phyloP scores from a whole-genome alignment of 1,284 basidiomycete genomes.

The Pulchroboletus neoregius region DNA sequence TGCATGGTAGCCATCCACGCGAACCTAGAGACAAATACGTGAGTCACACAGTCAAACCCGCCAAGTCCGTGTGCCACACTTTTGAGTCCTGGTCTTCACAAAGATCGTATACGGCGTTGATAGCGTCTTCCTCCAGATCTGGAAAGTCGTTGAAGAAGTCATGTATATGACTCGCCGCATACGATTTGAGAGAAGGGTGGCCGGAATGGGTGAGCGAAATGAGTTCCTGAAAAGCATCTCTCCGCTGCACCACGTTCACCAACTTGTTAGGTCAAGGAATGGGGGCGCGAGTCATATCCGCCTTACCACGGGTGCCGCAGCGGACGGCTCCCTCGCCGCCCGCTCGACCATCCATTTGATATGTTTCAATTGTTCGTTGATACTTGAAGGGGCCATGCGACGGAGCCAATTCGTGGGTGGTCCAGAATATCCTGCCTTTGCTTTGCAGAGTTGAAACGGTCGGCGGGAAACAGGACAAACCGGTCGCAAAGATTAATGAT shows the following conservation, averaged over 20 bases:
- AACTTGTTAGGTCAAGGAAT: conserved; percentile 3
- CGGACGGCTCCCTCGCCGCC: conserved; percentile 19
- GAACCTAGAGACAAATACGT: conserved; percentile 45
- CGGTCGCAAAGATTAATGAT: conserved; percentile 17
- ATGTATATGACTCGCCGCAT: conserved; percentile 56
- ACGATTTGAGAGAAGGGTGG: conserved; percentile 40
- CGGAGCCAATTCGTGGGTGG: background rate
- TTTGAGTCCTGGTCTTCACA: conserved; percentile 63
- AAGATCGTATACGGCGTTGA: conserved; percentile 70
- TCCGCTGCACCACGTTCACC: conserved; percentile 19
- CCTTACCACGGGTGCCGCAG: conserved; percentile 23
- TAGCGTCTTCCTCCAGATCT: conserved; percentile 65
- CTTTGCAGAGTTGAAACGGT: background rate
- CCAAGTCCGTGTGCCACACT: conserved; percentile 34
- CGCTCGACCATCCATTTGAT: conserved; percentile 23
- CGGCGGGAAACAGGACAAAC: conserved; percentile 3
- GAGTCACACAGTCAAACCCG: conserved; percentile 4
- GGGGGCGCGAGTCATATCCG: conserved; percentile 3
- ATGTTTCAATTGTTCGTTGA: conserved; percentile 18
- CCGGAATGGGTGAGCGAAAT: conserved; percentile 28
- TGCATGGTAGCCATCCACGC: conserved; percentile 61
- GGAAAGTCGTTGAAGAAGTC: conserved; percentile 61
- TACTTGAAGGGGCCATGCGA: conserved; percentile 24
- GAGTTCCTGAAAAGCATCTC: conserved; percentile 26
- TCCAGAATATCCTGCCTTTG: background rate